Evolutionary conservation across 371 early-diverging fungal genomes (phyloP).

Genomic region (Conidiobolus coronatus): DNA sequence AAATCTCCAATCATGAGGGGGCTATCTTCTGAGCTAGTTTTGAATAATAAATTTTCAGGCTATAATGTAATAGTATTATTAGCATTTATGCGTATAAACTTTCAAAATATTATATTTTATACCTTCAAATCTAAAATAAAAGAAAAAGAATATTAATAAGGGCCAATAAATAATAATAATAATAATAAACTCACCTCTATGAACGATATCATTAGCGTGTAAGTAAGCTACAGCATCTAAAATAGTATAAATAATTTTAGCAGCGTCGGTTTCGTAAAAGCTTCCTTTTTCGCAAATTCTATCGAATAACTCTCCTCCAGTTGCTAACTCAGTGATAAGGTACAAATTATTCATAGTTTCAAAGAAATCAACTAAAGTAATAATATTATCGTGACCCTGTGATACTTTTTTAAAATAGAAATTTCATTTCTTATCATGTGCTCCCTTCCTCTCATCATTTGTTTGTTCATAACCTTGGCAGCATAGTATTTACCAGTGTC

Average conservation of each 20-base stretch:
- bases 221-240: constrained; percentile 57
- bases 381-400: constrained; percentile 64
- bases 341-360: constrained; percentile 78
- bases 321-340: constrained; percentile 70
- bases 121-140: constrained; percentile 21
- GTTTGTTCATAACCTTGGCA: constrained; percentile 78
- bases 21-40: constrained; percentile 36
- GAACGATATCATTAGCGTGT: constrained; percentile 67
- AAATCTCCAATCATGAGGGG: constrained; percentile 72
- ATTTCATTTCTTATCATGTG: constrained; percentile 82
- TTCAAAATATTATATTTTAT: neutral
- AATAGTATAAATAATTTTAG: constrained; percentile 46
- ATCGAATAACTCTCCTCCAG: constrained; percentile 80
- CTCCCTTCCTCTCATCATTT: constrained; percentile 66
- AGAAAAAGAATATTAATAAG: constrained; percentile 5
- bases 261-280: constrained; percentile 75
- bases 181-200: constrained; percentile 34
- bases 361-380: constrained; percentile 74
- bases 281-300: constrained; percentile 56
- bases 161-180: neutral
- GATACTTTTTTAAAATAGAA: constrained; percentile 59
- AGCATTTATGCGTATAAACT: neutral
- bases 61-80: constrained; percentile 9
- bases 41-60: constrained; percentile 77
- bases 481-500: constrained; percentile 69